Percentiles rank a stretch among this genome's conserved stretches.
Evolutionary conservation across 148 eudicot species (phyloP).

Genomic region (Rheum nobile): DNA sequence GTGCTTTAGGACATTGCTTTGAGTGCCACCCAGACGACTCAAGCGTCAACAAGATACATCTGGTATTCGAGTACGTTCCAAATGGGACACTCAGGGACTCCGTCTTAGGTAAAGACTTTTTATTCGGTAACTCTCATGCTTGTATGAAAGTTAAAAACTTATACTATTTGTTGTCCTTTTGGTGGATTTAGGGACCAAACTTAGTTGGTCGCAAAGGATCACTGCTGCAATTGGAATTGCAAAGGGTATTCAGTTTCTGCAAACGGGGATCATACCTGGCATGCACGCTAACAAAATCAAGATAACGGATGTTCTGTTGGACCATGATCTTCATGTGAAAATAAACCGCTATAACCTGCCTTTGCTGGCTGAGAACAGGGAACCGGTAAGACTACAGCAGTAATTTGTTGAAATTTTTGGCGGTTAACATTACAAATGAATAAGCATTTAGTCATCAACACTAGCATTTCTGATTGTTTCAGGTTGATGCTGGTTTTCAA

Average conservation of each 20-base stretch:
- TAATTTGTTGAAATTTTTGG: background rate
- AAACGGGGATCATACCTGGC: constrained; percentile 68
- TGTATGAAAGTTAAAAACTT: background rate
- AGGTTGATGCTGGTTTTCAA: background rate
- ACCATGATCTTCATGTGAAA: constrained; percentile 59
- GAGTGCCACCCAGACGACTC: constrained; percentile 60
- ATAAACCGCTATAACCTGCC: constrained; percentile 63
- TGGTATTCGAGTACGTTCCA: constrained; percentile 56
- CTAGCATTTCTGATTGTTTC: background rate
- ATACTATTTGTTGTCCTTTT: background rate
- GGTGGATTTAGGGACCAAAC: constrained; percentile 29
- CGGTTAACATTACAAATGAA: background rate
- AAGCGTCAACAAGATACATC: constrained; percentile 34
- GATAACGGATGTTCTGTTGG: constrained; percentile 61
- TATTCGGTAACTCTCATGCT: background rate
- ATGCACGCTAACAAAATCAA: constrained; percentile 50
- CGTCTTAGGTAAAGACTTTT: constrained; percentile 35
- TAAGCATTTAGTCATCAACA: constrained; percentile 9
- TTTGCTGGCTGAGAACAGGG: constrained; percentile 39
- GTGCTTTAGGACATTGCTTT: constrained; percentile 73
- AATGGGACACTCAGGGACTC: constrained; percentile 52
- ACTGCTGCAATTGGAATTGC: constrained; percentile 63
- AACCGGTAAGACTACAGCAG: constrained; percentile 22
- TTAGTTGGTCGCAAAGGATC: constrained; percentile 58
- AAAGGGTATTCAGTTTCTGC: constrained; percentile 80